Conservation (phyloP, 2,329 filamentous ascomycete species). For the Fusarium robinianum region DNA sequence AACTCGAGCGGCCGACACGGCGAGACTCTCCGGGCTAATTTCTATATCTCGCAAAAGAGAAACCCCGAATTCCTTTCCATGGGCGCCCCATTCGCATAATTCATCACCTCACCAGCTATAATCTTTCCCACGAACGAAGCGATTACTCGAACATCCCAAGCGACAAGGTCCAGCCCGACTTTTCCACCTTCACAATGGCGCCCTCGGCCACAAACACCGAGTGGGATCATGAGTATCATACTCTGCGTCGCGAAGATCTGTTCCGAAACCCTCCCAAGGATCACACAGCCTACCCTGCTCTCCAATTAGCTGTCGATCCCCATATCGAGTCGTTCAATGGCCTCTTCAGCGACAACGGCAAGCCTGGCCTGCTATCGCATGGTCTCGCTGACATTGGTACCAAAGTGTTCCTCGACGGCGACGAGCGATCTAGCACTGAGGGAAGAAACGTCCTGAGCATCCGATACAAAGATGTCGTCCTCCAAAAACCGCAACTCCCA, state of each 20-base stretch:
- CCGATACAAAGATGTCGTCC: slow-evolving; percentile 76
- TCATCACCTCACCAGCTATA: slow-evolving; percentile 3
- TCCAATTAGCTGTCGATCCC: slow-evolving; percentile 84
- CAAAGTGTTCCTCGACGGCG: slow-evolving; percentile 84
- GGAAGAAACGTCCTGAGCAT: slow-evolving; percentile 77
- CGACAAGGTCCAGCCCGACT: slow-evolving; percentile 11
- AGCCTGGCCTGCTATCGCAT: slow-evolving; percentile 64
- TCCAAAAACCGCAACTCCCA: slow-evolving; percentile 82
- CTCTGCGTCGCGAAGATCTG: slow-evolving; percentile 81
- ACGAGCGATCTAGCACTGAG: slow-evolving; percentile 62
- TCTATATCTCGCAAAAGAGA: slow-evolving; percentile 12
- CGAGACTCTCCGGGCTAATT: slow-evolving; percentile 20
- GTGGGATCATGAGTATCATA: slow-evolving; percentile 88
- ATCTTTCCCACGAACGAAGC: neutral
- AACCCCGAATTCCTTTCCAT: too few species aligned
- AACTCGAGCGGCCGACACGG: slow-evolving; percentile 27
- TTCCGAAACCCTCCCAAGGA: slow-evolving; percentile 89
- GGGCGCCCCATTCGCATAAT: too few species aligned
- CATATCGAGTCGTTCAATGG: slow-evolving; percentile 97
- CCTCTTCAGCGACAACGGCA: slow-evolving; percentile 74
- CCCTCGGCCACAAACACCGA: slow-evolving; percentile 64
- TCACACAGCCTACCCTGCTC: slow-evolving; percentile 82
- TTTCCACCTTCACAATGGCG: slow-evolving; percentile 52
- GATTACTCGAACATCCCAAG: slow-evolving; percentile 2
- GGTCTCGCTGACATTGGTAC: slow-evolving; percentile 87